These are phyloP conservation scores for Pseudopithomyces chartarum DNA, from an alignment of 2,329 filamentous ascomycete species.

Conservation along the genomic window DNA sequence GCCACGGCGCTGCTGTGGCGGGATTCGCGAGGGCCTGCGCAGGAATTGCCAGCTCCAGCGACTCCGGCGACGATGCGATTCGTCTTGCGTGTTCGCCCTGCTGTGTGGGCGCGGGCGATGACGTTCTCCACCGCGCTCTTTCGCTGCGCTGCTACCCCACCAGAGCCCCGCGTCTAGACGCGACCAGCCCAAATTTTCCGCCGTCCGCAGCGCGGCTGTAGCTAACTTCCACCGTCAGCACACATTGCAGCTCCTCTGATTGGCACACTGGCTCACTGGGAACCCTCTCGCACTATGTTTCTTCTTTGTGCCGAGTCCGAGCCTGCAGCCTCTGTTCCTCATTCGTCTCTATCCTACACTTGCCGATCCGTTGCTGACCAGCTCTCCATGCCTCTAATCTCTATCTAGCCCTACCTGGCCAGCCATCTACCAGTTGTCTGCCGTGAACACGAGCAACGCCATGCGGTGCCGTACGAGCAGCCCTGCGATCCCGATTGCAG, in stretches of 20 bases:
- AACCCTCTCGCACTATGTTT: not conserved
- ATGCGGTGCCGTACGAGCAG: constrained; percentile 85
- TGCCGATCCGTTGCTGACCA: constrained; percentile 5
- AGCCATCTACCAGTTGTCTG: constrained; percentile 69
- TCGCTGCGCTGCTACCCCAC: not conserved
- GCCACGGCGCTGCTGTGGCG: constrained; percentile 3
- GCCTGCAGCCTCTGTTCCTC: not conserved
- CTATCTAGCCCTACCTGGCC: constrained; percentile 1
- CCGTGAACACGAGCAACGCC: constrained; percentile 85
- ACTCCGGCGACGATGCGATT: not conserved
- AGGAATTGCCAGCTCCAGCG: not conserved
- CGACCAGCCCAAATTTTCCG: not conserved
- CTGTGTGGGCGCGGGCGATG: not conserved
- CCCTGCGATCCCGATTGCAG: constrained; percentile 75
- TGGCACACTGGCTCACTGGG: not conserved
- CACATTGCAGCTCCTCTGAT: not conserved
- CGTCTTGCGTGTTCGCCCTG: not conserved
- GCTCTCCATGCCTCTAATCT: too few species aligned
- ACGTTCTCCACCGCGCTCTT: not conserved
- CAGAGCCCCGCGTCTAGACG: not conserved
- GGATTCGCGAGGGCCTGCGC: not conserved
- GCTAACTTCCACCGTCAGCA: not conserved
- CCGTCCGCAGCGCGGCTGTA: not conserved
- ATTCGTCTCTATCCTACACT: not conserved
- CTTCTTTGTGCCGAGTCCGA: not conserved